Conservation (phyloP, 1,284 basidiomycete genomes). For the Rhodofomes roseus region DNA sequence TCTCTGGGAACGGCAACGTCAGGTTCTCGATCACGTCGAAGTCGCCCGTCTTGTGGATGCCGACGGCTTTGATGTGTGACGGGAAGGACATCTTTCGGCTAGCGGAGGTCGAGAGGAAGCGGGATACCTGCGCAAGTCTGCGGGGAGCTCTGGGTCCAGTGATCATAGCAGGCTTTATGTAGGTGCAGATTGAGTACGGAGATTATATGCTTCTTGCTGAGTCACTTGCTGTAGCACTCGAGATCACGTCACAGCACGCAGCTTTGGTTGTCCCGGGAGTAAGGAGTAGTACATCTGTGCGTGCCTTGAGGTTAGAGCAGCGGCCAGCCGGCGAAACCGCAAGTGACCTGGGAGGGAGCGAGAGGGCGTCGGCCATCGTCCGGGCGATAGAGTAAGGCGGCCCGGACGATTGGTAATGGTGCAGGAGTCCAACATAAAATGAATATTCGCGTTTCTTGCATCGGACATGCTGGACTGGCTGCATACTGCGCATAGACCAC, state of each 20-base stretch:
- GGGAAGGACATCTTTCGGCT: constrained; percentile 43
- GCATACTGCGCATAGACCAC: too few relatives aligned
- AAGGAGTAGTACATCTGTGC: not conserved
- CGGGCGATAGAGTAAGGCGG: too few relatives aligned
- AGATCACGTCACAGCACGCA: not conserved
- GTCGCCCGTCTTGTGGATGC: constrained; percentile 61
- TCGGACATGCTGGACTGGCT: too few relatives aligned
- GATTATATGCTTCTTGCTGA: not conserved
- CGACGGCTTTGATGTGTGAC: constrained; percentile 50
- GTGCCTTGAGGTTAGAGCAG: not conserved
- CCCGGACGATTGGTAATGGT: too few relatives aligned
- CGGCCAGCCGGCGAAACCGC: not conserved
- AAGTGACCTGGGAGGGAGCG: too few relatives aligned
- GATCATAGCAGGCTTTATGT: not conserved
- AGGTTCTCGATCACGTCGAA: constrained; percentile 75
- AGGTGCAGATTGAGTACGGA: not conserved
- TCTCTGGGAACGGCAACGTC: constrained; percentile 56
- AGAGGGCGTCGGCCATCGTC: too few relatives aligned
- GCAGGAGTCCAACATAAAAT: too few relatives aligned
- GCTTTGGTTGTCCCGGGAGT: not conserved
- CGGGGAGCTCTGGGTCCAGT: not conserved
- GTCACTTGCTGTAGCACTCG: not conserved
- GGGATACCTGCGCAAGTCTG: not conserved
- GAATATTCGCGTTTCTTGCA: too few relatives aligned
- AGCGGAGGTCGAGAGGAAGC: not conserved